phyloP scores from a whole-genome alignment of 805 yeast species.

The Crinitomyces ghanaensis region DNA sequence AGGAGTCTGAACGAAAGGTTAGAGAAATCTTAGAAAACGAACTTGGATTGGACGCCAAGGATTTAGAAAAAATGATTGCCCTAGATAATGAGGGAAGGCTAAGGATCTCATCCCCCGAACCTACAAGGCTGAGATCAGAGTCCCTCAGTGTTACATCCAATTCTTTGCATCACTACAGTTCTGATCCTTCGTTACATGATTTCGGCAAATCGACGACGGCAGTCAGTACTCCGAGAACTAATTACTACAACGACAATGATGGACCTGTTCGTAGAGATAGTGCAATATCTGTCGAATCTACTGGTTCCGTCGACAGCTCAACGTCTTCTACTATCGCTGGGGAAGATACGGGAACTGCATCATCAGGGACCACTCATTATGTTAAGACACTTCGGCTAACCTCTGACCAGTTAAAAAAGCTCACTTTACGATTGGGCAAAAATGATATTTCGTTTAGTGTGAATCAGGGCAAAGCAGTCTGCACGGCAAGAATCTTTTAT shows the following conservation, averaged over 20 bases:
- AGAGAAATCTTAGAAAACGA: constrained; percentile 68
- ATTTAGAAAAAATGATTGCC: constrained; percentile 21
- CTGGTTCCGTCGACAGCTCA: constrained; percentile 9
- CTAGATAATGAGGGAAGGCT: constrained; percentile 26
- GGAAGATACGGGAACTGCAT: too few species aligned
- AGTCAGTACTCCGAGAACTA: too few species aligned
- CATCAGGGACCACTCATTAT: constrained; percentile 30
- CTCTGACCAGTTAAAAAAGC: constrained; percentile 70
- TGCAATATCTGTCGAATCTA: constrained; percentile 3
- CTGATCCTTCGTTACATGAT: too few species aligned
- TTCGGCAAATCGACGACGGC: too few species aligned
- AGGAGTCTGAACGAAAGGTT: constrained; percentile 64
- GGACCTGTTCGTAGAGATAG: too few species aligned
- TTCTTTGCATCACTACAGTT: too few species aligned
- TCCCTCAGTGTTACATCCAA: too few species aligned
- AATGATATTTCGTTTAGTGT: constrained; percentile 72
- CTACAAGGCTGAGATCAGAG: too few species aligned
- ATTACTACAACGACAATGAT: too few species aligned
- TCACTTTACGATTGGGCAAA: constrained; percentile 66
- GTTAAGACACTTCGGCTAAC: constrained; percentile 86
- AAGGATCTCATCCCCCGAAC: too few species aligned
- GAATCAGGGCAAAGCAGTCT: constrained; percentile 69
- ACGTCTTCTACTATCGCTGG: constrained; percentile 11
- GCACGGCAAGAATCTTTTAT: constrained; percentile 59
- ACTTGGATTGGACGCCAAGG: constrained; percentile 29